Percentiles rank a stretch among this genome's conserved stretches.
Evolutionary conservation across 1,284 basidiomycete genomes (phyloP).

Genomic region (Cutaneotrichosporon cutaneum): DNA sequence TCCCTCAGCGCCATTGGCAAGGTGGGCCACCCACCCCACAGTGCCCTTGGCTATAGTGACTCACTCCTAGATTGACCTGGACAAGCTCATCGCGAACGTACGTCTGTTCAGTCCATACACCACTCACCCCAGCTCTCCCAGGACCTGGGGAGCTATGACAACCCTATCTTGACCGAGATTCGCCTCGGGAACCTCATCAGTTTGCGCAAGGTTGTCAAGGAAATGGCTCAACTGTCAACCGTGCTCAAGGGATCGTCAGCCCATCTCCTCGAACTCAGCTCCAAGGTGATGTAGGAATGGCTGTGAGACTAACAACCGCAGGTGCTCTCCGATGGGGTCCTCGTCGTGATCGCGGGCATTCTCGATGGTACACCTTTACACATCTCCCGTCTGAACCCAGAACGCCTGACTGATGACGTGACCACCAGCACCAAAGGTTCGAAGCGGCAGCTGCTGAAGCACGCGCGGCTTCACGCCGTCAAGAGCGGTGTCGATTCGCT

Average conservation of each 20-base stretch:
- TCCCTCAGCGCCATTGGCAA: constrained; percentile 67
- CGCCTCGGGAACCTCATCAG: constrained; percentile 33
- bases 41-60: neutral
- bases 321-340: neutral
- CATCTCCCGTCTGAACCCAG: constrained; percentile 4
- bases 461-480: constrained; percentile 78
- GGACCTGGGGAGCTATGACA: constrained; percentile 2
- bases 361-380: constrained; percentile 20
- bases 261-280: neutral
- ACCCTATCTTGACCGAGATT: constrained; percentile 24
- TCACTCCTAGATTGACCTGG: constrained; percentile 67
- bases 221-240: constrained; percentile 17
- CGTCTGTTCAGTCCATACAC: constrained; percentile 22
- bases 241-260: constrained; percentile 12
- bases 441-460: constrained; percentile 42
- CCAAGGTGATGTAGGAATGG: neutral
- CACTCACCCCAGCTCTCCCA: constrained; percentile 20
- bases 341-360: constrained; percentile 11
- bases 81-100: constrained; percentile 77
- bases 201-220: constrained; percentile 26
- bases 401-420: constrained; percentile 30
- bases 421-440: constrained; percentile 11
- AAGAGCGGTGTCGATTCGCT: constrained; percentile 75
- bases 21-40: too few species aligned
- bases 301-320: neutral